A percentile compares a stretch with the other conserved stretches of the same genome.
Evolutionary conservation across 345 rosid genomes (phyloP).

Genomic region (Aquilaria malaccensis): DNA sequence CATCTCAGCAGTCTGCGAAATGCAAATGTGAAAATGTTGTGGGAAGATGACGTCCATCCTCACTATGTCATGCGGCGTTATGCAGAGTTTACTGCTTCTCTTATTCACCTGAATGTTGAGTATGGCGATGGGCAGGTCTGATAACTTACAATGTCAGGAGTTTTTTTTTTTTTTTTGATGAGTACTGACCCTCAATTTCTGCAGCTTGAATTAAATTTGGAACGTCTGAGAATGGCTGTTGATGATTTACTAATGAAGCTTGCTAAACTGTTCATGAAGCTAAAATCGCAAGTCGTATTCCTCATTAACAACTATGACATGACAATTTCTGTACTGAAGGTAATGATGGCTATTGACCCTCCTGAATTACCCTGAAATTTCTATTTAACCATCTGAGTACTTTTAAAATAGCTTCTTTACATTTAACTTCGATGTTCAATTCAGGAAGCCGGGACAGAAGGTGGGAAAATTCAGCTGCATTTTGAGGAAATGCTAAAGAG

Average conservation of each 20-base stretch:
- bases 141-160: slow-evolving; percentile 2
- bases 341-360: slow-evolving; percentile 18
- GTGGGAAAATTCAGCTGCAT: slow-evolving; percentile 87
- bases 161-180: neutral
- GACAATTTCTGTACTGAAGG: slow-evolving; percentile 95
- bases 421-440: slow-evolving; percentile 4
- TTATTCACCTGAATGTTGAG: slow-evolving; percentile 90
- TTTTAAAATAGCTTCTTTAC: neutral
- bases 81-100: slow-evolving; percentile 96
- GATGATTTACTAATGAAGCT: slow-evolving; percentile 87
- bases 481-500: slow-evolving; percentile 88
- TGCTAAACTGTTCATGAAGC: slow-evolving; percentile 62
- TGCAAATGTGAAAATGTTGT: slow-evolving; percentile 80
- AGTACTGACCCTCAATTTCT: slow-evolving; percentile 9
- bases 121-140: slow-evolving; percentile 97
- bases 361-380: slow-evolving; percentile 10
- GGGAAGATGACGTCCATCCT: slow-evolving; percentile 99
- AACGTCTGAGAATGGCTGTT: slow-evolving; percentile 88
- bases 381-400: neutral
- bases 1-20: slow-evolving; percentile 86
- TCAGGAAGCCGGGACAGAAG: slow-evolving; percentile 95
- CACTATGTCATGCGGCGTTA: slow-evolving; percentile 99
- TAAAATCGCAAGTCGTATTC: slow-evolving; percentile 78
- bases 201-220: slow-evolving; percentile 97
- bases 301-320: slow-evolving; percentile 94